phyloP scores from a whole-genome alignment of 2,329 filamentous ascomycete genomes.

The Aspergillus hiratsukae region DNA sequence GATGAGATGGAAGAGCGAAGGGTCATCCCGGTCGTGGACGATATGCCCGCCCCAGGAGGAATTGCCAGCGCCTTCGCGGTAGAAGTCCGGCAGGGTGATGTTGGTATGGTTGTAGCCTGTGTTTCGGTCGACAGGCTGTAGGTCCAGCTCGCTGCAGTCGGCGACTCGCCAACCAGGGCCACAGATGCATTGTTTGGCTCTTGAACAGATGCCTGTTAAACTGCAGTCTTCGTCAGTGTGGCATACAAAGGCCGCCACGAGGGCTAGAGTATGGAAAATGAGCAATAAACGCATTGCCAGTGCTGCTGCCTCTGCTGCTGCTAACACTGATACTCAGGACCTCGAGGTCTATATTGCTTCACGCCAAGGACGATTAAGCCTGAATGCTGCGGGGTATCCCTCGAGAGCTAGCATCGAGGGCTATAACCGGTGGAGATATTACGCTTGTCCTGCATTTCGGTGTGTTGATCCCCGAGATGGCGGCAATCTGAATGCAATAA shows the following conservation, averaged over 20 bases:
- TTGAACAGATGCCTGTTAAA: constrained; percentile 36
- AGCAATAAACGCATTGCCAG: too few relatives aligned
- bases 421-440: too few relatives aligned
- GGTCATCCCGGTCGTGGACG: constrained; percentile 39
- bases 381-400: too few relatives aligned
- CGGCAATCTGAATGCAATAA: too few relatives aligned
- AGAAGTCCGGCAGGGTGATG: background rate
- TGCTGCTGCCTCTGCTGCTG: too few relatives aligned
- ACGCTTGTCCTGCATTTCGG: too few relatives aligned
- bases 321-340: too few relatives aligned
- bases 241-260: constrained; percentile 7
- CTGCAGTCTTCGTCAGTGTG: constrained; percentile 35
- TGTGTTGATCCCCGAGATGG: too few relatives aligned
- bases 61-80: constrained; percentile 27
- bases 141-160: constrained; percentile 45
- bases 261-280: too few relatives aligned
- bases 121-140: constrained; percentile 37
- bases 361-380: too few relatives aligned
- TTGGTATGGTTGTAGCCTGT: constrained; percentile 47
- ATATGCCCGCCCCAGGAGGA: constrained; percentile 49
- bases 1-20: constrained; percentile 43
- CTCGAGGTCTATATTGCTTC: too few relatives aligned
- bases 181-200: constrained; percentile 12
- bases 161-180: constrained; percentile 43
- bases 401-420: too few relatives aligned